Percentiles rank a stretch among this genome's conserved stretches.
Conservation (phyloP, 2,329 filamentous ascomycete species). For the Leptodontidium sp. region DNA sequence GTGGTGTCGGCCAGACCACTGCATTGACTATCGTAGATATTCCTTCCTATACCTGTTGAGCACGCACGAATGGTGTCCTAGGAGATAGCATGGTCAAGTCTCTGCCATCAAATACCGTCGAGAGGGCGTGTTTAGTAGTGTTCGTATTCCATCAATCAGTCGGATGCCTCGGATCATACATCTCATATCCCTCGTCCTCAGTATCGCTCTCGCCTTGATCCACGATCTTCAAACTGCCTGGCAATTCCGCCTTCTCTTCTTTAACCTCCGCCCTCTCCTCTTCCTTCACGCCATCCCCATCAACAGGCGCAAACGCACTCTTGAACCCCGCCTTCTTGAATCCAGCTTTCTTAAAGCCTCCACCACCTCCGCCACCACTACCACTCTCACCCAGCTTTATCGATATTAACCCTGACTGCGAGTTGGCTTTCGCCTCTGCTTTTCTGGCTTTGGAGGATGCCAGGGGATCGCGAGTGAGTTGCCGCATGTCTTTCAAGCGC, state of each 20-base stretch:
- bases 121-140: neutral
- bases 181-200: conserved; percentile 75
- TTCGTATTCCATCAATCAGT: conserved; percentile 59
- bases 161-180: conserved; percentile 68
- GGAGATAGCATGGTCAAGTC: too few relatives aligned
- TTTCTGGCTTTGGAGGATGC: conserved; percentile 71
- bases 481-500: conserved; percentile 87
- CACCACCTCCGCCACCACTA: conserved; percentile 43
- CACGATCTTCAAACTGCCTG: conserved; percentile 48
- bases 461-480: conserved; percentile 77
- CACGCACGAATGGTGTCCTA: too few relatives aligned
- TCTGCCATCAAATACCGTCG: neutral
- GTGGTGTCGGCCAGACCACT: too few relatives aligned
- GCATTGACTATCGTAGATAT: too few relatives aligned
- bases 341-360: conserved; percentile 71
- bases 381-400: conserved; percentile 63
- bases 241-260: conserved; percentile 35
- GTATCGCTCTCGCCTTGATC: conserved; percentile 72
- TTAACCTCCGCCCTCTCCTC: conserved; percentile 39
- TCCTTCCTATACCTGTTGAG: too few relatives aligned
- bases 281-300: conserved; percentile 53
- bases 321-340: conserved; percentile 89
- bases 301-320: conserved; percentile 70
- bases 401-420: conserved; percentile 66
- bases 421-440: conserved; percentile 73